Percentiles rank a stretch among this genome's conserved stretches.
Evolutionary conservation across 495 filamentous ascomycete species (phyloP).

Genomic region (Thermothielavioides terrestris): DNA sequence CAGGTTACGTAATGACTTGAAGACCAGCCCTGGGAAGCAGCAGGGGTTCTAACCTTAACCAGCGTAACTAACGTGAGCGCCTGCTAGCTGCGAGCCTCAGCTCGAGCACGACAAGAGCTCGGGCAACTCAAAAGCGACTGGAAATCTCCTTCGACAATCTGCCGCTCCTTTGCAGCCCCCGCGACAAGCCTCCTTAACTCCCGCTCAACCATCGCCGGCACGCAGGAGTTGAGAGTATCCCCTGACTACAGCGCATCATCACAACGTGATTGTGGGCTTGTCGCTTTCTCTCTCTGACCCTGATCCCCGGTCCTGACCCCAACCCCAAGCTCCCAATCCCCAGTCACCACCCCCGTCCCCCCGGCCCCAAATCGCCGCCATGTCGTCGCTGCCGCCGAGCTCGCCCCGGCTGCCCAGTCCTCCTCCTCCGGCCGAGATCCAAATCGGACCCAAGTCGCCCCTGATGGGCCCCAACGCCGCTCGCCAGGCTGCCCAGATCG

Average conservation of each 20-base stretch:
- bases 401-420: slow-evolving; percentile 84
- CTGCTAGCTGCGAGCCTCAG: not conserved
- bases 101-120: not conserved
- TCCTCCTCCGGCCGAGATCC: slow-evolving; percentile 82
- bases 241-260: too few relatives aligned
- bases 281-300: not conserved
- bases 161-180: not conserved
- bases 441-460: slow-evolving; percentile 78
- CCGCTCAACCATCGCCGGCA: too few relatives aligned
- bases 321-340: not conserved
- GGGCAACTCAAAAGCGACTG: not conserved
- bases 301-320: too few relatives aligned
- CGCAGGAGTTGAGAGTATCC: too few relatives aligned
- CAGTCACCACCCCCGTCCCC: not conserved
- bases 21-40: too few relatives aligned
- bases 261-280: too few relatives aligned
- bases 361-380: slow-evolving; percentile 13
- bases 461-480: slow-evolving; percentile 48
- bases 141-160: not conserved
- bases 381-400: slow-evolving; percentile 61
- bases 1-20: too few relatives aligned
- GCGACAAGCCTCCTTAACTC: too few relatives aligned
- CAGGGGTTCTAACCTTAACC: too few relatives aligned
- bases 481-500: slow-evolving; percentile 50
- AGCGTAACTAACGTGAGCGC: not conserved